Base-by-base conservation (phyloP, 1,139 yeast species). In the Blastobotrys buckinghamii region DNA sequence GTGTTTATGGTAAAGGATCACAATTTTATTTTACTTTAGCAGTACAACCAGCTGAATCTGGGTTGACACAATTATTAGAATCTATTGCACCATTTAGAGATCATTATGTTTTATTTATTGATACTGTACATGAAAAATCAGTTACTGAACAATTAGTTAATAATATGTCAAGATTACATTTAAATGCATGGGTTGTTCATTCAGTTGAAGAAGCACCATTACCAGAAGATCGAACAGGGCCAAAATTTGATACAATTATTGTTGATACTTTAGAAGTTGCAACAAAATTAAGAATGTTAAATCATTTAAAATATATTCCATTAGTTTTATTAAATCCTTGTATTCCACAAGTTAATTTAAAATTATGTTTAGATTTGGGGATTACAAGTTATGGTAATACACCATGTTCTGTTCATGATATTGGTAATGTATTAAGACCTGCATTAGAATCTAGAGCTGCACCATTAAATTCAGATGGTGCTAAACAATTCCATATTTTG, bases 311-410 rank as follows among this genome's bases (percentile, higher is more conserved):
- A 67, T 85, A 85, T 61, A 82, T 84, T 59, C 95, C 95, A 9
- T 73, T 86, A 59, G 95, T 85, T 3, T 70, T 86, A 50, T 70
- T 86, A 48, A 88, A 84, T 61, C 90, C 84, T 45, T 80, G 85
- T 45, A 77, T 85, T 46, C 92, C 95, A 2, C 82, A 83, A 52
- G 78, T 86, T 60, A 85, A 84, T 62, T 81, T 87, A 81, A 79
- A 89, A 63, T 74, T 80, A 24, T 87, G 95, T 65, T 75, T 87
- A 48, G 95, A 87, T 63, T 72, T 87, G 58, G 96, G 96, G 60
- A 86, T 87, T 51, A 83, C 92, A 6, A 83, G 94, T 0, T 86
- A 85, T 62, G 95, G 95, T 49, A 87, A 85, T 60, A 84, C 94
- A 0, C 95, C 95, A 35, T 85, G 95, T 60, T 78, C 90, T 0